A percentile compares a stretch with the other conserved stretches of the same genome.
phyloP scores from a whole-genome alignment of 2,329 filamentous ascomycete genomes.

The Lojkania enalia region DNA sequence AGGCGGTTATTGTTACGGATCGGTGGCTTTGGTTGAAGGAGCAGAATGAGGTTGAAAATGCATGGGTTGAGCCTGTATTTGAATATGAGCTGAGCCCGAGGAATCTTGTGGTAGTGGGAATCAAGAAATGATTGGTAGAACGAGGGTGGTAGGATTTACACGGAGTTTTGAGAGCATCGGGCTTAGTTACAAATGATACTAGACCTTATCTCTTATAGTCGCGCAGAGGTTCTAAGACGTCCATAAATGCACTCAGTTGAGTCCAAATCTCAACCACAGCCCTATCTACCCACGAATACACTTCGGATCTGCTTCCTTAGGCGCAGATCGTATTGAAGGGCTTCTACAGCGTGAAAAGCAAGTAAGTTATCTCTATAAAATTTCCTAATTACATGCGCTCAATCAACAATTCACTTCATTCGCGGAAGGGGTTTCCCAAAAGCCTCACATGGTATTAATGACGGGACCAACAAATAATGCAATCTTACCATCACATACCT shows the following conservation, averaged over 20 bases:
- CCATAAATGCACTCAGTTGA: neutral
- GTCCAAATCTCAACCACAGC: neutral
- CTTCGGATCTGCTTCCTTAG: neutral
- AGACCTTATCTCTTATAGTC: neutral
- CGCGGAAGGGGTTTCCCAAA: too few relatives aligned
- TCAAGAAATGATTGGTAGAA: conserved; percentile 63
- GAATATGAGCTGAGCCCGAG: conserved; percentile 83
- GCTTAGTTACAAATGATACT: neutral
- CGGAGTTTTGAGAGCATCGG: neutral
- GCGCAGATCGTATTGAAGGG: too few relatives aligned
- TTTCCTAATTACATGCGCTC: too few relatives aligned
- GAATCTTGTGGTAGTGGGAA: conserved; percentile 89
- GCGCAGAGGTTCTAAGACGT: neutral
- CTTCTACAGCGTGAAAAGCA: too few relatives aligned
- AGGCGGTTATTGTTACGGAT: conserved; percentile 88
- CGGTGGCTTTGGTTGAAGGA: conserved; percentile 86
- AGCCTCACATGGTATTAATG: too few relatives aligned
- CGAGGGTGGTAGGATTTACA: neutral
- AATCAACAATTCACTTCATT: too few relatives aligned
- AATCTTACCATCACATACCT: too few relatives aligned
- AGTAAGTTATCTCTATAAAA: too few relatives aligned
- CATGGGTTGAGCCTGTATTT: conserved; percentile 94
- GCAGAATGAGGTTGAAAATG: conserved; percentile 68
- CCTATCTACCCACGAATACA: neutral
- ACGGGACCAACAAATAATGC: too few relatives aligned